A percentile compares a stretch with the other conserved stretches of the same genome.
phyloP scores from a whole-genome alignment of 2,329 filamentous ascomycete species.

The Monosporascus ibericus region DNA sequence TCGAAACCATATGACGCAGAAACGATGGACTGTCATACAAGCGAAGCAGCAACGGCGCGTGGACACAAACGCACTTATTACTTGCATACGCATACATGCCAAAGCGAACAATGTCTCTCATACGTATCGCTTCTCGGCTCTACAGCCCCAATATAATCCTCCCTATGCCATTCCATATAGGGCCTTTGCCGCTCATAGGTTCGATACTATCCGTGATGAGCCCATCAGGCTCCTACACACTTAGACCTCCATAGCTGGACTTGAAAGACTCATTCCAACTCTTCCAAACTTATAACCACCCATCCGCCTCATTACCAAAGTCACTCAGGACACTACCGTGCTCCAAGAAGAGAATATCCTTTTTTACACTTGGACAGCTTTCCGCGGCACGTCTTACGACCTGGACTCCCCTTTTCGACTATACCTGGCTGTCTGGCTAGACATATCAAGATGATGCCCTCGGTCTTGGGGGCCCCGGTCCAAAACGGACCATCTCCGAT shows the following conservation, averaged over 20 bases:
- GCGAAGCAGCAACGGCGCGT: slow-evolving; percentile 25
- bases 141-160: slow-evolving; percentile 29
- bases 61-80: slow-evolving; percentile 22
- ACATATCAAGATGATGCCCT: slow-evolving; percentile 27
- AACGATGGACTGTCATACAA: slow-evolving; percentile 27
- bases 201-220: slow-evolving; percentile 22
- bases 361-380: neutral
- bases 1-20: slow-evolving; percentile 31
- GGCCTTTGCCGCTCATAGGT: slow-evolving; percentile 19
- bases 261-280: neutral
- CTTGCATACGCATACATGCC: slow-evolving; percentile 27
- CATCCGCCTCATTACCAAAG: neutral
- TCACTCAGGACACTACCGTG: neutral
- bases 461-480: slow-evolving; percentile 27
- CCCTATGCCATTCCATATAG: slow-evolving; percentile 23
- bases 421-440: neutral
- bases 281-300: slow-evolving; percentile 7
- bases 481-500: slow-evolving; percentile 22
- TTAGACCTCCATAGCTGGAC: neutral
- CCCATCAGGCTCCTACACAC: slow-evolving; percentile 13
- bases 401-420: slow-evolving; percentile 2
- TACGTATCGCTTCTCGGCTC: slow-evolving; percentile 29
- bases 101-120: slow-evolving; percentile 29
- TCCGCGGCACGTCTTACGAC: slow-evolving; percentile 1
- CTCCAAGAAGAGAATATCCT: neutral